Conservation (phyloP, 306 rosid species). For the Purshia tridentata region DNA sequence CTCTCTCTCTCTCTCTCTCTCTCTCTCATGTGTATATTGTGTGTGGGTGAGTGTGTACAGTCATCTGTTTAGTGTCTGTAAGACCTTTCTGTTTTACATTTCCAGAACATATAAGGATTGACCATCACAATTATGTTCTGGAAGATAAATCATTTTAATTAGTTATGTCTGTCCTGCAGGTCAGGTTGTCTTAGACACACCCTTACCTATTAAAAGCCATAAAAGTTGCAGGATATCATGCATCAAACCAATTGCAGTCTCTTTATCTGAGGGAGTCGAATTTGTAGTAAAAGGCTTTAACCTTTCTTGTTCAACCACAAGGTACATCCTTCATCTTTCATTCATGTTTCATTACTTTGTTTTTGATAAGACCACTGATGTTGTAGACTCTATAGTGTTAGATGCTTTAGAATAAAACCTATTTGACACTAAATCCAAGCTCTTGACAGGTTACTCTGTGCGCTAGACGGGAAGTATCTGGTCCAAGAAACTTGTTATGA, state of each 20-base stretch:
- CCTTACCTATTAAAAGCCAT: constrained; percentile 52
- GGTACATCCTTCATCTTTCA: constrained; percentile 40
- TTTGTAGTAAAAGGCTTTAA: constrained; percentile 80
- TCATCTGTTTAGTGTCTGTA: not conserved
- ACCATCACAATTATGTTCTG: not conserved
- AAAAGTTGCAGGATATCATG: constrained; percentile 56
- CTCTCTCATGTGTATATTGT: not conserved
- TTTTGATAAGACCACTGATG: not conserved
- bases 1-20: not conserved
- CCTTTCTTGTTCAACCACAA: constrained; percentile 51
- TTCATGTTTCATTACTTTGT: not conserved
- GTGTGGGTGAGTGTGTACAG: not conserved
- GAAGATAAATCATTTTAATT: not conserved
- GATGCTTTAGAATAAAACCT: not conserved
- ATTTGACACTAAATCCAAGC: not conserved
- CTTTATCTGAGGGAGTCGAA: constrained; percentile 50
- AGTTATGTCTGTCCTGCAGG: constrained; percentile 44
- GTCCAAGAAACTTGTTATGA: constrained; percentile 53
- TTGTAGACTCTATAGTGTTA: not conserved
- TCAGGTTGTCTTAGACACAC: constrained; percentile 68
- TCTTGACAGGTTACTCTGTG: constrained; percentile 74
- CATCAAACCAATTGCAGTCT: constrained; percentile 78
- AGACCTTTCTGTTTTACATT: not conserved
- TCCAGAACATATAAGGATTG: not conserved
- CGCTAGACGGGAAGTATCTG: constrained; percentile 84